A percentile compares a stretch with the other conserved stretches of the same genome.
Evolutionary conservation across 2,329 filamentous ascomycete genomes (phyloP).

Genomic region (Shiraia bambusicola): DNA sequence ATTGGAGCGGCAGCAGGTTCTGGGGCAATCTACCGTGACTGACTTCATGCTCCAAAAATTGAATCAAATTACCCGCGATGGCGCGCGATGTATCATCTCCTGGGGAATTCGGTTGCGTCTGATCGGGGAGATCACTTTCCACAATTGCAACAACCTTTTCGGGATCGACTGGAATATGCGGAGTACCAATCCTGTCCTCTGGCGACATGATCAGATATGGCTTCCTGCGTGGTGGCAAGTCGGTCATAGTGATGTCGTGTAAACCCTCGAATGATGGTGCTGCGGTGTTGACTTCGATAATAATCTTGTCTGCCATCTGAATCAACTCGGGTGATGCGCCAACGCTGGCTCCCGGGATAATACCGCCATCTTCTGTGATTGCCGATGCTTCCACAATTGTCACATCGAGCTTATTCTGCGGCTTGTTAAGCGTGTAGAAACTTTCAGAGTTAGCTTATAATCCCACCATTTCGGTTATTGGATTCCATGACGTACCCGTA

Average conservation of each 20-base stretch:
- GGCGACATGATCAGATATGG: conserved; percentile 83
- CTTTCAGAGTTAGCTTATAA: conserved; percentile 45
- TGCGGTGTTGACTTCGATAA: conserved; percentile 89
- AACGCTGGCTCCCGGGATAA: conserved; percentile 82
- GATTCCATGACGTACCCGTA: conserved; percentile 55
- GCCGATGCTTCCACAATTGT: conserved; percentile 83
- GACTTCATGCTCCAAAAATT: conserved; percentile 85
- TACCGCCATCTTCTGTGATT: conserved; percentile 85
- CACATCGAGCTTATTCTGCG: conserved; percentile 74
- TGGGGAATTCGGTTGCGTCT: conserved; percentile 71
- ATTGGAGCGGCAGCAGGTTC: conserved; percentile 79
- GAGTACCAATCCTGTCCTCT: conserved; percentile 82
- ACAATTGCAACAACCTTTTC: conserved; percentile 83
- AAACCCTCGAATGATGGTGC: conserved; percentile 80
- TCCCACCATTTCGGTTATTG: not conserved
- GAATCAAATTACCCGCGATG: conserved; percentile 79
- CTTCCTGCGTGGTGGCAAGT: conserved; percentile 76
- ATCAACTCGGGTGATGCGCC: conserved; percentile 83
- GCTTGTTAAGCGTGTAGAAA: conserved; percentile 79
- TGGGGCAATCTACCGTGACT: conserved; percentile 72
- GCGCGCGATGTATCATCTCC: conserved; percentile 71
- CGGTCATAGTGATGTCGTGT: conserved; percentile 89
- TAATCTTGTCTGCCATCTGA: conserved; percentile 90
- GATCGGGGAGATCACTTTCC: conserved; percentile 80
- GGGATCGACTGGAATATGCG: conserved; percentile 79